A percentile compares a stretch with the other conserved stretches of the same genome.
Evolutionary conservation across 2,329 filamentous ascomycete species (phyloP).

Genomic region (Penicillium sp.): DNA sequence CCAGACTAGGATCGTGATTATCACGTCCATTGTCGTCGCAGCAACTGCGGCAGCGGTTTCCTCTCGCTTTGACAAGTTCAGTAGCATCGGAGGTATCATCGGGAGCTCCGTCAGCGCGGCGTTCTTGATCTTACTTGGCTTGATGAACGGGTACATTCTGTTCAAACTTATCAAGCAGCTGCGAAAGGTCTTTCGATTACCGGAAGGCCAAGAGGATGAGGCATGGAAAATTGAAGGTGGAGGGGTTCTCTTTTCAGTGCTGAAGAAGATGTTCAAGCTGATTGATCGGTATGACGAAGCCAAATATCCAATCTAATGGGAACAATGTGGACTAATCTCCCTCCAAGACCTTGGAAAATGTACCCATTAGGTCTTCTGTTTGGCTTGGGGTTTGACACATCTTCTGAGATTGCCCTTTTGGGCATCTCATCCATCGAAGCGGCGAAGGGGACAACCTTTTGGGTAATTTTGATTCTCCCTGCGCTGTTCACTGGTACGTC

Average conservation of each 20-base stretch:
- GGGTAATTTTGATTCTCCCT: constrained; percentile 90
- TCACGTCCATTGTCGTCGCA: constrained; percentile 87
- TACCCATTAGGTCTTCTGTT: constrained; percentile 84
- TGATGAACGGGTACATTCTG: constrained; percentile 81
- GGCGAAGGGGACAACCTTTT: constrained; percentile 78
- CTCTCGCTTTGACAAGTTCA: constrained; percentile 72
- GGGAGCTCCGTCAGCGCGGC: constrained; percentile 80
- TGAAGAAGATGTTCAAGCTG: constrained; percentile 70
- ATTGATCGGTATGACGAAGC: constrained; percentile 52
- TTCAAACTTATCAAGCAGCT: constrained; percentile 68
- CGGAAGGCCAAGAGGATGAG: constrained; percentile 43
- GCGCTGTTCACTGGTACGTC: constrained; percentile 71
- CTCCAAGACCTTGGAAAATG: constrained; percentile 72
- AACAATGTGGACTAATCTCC: no score
- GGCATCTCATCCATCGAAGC: constrained; percentile 87
- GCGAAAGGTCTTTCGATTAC: constrained; percentile 51
- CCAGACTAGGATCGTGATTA: constrained; percentile 61
- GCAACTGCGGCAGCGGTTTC: constrained; percentile 81
- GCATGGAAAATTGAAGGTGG: constrained; percentile 67
- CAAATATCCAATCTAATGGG: no score
- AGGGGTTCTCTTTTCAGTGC: constrained; percentile 65
- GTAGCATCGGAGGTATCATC: constrained; percentile 76
- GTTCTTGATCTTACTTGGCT: constrained; percentile 73
- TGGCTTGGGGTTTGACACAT: constrained; percentile 91
- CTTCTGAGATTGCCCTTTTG: constrained; percentile 83